Percentiles rank a stretch among this genome's conserved stretches.
Conservation (phyloP, 108 stramenopile species). For the Craspedostauros australis region DNA sequence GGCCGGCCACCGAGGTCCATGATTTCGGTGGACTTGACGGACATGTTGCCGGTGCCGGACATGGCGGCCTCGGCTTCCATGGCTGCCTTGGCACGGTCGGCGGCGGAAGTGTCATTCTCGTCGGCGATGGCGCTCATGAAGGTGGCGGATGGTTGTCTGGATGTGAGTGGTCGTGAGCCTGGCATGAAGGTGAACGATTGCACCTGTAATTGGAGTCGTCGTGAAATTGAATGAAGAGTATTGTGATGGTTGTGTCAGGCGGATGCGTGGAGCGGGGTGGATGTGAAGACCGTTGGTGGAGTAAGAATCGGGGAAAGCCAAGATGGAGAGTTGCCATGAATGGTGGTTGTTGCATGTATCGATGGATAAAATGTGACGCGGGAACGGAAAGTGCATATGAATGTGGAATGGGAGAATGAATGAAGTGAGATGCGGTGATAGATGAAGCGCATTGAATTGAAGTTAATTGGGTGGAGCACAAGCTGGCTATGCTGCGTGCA, state of each 20-base stretch:
- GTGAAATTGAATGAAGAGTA: not conserved
- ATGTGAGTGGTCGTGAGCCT: not conserved
- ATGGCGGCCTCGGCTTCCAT: constrained; percentile 34
- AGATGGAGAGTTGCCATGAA: not conserved
- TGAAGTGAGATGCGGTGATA: too few species aligned
- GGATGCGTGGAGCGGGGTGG: not conserved
- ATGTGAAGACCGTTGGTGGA: not conserved
- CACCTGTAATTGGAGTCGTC: constrained; percentile 8
- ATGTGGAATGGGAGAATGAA: too few species aligned
- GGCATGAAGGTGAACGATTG: constrained; percentile 27
- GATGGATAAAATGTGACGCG: not conserved
- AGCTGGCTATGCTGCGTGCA: too few species aligned
- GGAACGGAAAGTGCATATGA: not conserved
- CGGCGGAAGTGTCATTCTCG: constrained; percentile 19
- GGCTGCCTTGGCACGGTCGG: constrained; percentile 27
- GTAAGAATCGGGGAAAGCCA: not conserved
- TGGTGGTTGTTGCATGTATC: not conserved
- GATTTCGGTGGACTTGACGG: constrained; percentile 5
- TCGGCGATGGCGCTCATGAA: constrained; percentile 42
- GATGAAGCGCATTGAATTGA: too few species aligned
- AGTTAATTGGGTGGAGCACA: too few species aligned
- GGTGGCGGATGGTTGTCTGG: too few species aligned
- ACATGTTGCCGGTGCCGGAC: not conserved
- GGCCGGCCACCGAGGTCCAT: constrained; percentile 55
- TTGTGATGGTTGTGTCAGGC: not conserved